Conservation (phyloP, 805 yeast genomes). For the Starmerella khaoyaiensis region DNA sequence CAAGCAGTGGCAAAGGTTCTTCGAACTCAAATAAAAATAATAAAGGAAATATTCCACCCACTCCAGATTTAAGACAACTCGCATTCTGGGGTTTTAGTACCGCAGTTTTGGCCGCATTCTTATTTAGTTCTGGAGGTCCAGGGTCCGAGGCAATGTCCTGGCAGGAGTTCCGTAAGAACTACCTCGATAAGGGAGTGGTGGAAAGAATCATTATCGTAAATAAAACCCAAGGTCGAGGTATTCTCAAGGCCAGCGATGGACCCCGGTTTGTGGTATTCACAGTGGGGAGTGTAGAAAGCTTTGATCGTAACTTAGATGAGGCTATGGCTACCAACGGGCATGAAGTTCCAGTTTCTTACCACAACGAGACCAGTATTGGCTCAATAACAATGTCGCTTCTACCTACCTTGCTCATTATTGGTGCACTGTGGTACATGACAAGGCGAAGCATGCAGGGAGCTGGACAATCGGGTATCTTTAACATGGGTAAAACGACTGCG, state of each 20-base stretch:
- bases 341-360: slow-evolving; percentile 67
- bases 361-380: slow-evolving; percentile 53
- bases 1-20: not conserved
- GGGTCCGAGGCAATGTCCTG: slow-evolving; percentile 50
- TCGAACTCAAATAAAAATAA: not conserved
- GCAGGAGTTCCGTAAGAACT: slow-evolving; percentile 75
- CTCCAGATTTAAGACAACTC: slow-evolving; percentile 17
- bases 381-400: slow-evolving; percentile 57
- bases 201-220: slow-evolving; percentile 62
- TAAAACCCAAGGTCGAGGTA: slow-evolving; percentile 60
- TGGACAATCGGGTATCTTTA: slow-evolving; percentile 58
- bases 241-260: slow-evolving; percentile 34
- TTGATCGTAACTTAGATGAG: slow-evolving; percentile 64
- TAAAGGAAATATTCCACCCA: slow-evolving; percentile 4
- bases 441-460: slow-evolving; percentile 57
- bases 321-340: slow-evolving; percentile 55
- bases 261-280: slow-evolving; percentile 45
- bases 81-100: slow-evolving; percentile 19
- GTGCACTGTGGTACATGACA: slow-evolving; percentile 75
- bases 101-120: slow-evolving; percentile 16
- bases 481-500: slow-evolving; percentile 83
- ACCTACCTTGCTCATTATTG: slow-evolving; percentile 83
- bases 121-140: slow-evolving; percentile 4
- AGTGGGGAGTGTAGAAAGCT: slow-evolving; percentile 79
- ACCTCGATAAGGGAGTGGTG: slow-evolving; percentile 67